phyloP scores from a whole-genome alignment of 257 asterid genomes.

The Solanum microdontum region DNA sequence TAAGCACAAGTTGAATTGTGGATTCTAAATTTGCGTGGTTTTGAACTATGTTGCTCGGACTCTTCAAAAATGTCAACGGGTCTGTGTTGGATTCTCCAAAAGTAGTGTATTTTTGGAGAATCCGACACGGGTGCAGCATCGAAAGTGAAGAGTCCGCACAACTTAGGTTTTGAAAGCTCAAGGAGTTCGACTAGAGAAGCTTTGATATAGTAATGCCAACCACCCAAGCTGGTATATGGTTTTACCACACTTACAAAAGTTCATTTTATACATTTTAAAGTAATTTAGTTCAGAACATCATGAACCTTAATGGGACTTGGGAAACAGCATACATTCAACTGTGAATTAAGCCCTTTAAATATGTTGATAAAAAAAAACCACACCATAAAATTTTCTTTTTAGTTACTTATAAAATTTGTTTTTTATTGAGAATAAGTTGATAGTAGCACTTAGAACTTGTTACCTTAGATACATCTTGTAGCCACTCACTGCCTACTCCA shows the following conservation, averaged over 20 bases:
- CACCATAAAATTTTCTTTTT: not conserved
- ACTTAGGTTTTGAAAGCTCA: not conserved
- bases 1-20: not conserved
- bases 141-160: no score
- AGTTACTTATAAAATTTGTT: not conserved
- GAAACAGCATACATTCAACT: not conserved
- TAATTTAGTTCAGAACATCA: not conserved
- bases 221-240: not conserved
- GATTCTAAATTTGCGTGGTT: not conserved
- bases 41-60: not conserved
- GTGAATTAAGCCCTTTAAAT: not conserved
- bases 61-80: no score
- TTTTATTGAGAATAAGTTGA: not conserved
- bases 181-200: not conserved
- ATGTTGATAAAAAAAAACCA: not conserved
- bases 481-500: slow-evolving; percentile 97
- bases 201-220: not conserved
- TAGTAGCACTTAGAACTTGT: not conserved
- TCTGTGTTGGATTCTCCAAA: no score
- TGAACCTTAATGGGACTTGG: not conserved
- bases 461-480: slow-evolving; percentile 84
- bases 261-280: not conserved
- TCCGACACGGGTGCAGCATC: no score
- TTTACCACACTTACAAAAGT: not conserved
- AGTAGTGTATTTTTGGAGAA: no score